phyloP scores from a whole-genome alignment of 1,284 basidiomycete species.

The Schizophyllum commune region DNA sequence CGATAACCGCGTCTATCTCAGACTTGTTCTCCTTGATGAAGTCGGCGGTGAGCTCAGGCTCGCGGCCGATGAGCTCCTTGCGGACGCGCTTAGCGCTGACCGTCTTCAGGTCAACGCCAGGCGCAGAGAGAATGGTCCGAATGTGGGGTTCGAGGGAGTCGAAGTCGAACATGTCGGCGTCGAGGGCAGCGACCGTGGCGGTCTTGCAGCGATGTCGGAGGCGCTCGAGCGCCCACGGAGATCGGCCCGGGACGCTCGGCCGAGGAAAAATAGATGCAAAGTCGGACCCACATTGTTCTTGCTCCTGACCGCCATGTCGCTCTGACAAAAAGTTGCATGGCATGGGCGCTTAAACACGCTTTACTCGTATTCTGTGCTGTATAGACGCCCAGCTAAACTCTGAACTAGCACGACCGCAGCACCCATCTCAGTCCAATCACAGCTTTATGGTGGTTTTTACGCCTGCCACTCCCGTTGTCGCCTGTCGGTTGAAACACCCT shows the following conservation, averaged over 20 bases:
- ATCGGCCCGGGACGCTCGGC: background rate
- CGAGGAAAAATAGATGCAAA: background rate
- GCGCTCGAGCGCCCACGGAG: slow-evolving; percentile 2
- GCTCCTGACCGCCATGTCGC: too few relatives aligned
- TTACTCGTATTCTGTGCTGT: too few relatives aligned
- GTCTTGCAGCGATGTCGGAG: slow-evolving; percentile 14
- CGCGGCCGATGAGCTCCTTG: slow-evolving; percentile 47
- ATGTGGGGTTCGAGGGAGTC: slow-evolving; percentile 50
- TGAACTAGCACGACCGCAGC: too few relatives aligned
- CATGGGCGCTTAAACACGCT: too few relatives aligned
- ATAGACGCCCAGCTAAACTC: too few relatives aligned
- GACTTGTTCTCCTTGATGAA: slow-evolving; percentile 51
- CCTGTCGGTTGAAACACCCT: too few relatives aligned
- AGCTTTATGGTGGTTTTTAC: too few relatives aligned
- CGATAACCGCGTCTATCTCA: slow-evolving; percentile 53
- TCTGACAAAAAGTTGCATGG: too few relatives aligned
- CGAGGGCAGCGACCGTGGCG: slow-evolving; percentile 22
- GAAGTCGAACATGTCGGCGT: slow-evolving; percentile 27
- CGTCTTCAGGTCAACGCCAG: slow-evolving; percentile 60
- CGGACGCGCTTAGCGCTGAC: slow-evolving; percentile 77
- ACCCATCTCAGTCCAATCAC: too few relatives aligned
- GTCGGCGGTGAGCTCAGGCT: slow-evolving; percentile 44
- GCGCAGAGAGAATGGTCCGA: slow-evolving; percentile 57
- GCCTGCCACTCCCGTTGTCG: too few relatives aligned
- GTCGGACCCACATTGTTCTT: slow-evolving; percentile 9